A percentile compares a stretch with the other conserved stretches of the same genome.
These are phyloP conservation scores for Solanum chiquidenum DNA, from an alignment of 257 asterid genomes.

Conservation along the genomic window DNA sequence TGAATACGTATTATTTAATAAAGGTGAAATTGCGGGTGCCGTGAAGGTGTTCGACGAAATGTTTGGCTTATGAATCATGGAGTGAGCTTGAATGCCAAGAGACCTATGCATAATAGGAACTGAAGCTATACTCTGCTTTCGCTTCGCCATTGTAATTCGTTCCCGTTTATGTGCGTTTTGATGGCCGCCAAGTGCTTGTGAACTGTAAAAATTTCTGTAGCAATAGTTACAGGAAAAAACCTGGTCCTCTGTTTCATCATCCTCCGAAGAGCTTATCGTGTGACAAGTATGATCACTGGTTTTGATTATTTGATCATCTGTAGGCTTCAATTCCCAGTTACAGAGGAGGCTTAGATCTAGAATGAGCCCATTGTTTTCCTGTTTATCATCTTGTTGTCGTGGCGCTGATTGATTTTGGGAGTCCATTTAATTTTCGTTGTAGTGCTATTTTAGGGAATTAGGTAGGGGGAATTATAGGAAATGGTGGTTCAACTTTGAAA, in stretches of 20 bases:
- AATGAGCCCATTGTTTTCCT: neutral
- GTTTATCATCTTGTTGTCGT: neutral
- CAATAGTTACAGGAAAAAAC: neutral
- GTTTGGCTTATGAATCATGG: neutral
- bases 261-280: neutral
- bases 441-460: neutral
- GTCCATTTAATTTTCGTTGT: neutral
- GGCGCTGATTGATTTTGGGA: neutral
- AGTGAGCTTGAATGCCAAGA: neutral
- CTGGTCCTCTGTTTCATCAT: neutral
- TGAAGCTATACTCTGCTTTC: neutral
- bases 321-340: neutral
- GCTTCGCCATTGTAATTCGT: neutral
- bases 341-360: neutral
- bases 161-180: constrained; percentile 5
- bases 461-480: neutral
- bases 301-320: neutral
- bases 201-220: neutral
- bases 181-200: constrained; percentile 6
- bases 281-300: neutral
- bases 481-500: neutral
- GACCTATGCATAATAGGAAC: neutral
- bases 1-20: neutral
- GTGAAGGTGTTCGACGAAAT: neutral
- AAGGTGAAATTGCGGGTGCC: neutral